These are phyloP conservation scores for Fusarium nurragi DNA, from an alignment of 2,329 filamentous ascomycete species.

Conservation along the genomic window DNA sequence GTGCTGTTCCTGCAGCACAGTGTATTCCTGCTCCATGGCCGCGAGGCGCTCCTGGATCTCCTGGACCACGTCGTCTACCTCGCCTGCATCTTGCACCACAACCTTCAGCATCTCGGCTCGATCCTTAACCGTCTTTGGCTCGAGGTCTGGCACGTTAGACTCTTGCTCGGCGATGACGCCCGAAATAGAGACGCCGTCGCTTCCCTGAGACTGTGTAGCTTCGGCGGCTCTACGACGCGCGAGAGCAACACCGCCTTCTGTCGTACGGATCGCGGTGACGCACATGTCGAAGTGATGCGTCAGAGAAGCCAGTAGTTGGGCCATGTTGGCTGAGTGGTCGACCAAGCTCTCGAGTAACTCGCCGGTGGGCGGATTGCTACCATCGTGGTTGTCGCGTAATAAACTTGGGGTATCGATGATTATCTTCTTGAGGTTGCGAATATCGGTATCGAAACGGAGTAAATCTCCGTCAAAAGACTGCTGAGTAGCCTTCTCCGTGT, in stretches of 20 bases:
- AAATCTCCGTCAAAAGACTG: constrained; percentile 81
- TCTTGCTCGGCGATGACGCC: constrained; percentile 71
- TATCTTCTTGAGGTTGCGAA: constrained; percentile 70
- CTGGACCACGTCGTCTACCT: constrained; percentile 72
- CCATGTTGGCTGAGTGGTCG: constrained; percentile 82
- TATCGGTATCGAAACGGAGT: constrained; percentile 76
- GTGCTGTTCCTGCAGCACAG: constrained; percentile 70
- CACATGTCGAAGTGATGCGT: constrained; percentile 93
- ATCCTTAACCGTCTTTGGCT: constrained; percentile 79
- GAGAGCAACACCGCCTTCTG: constrained; percentile 78
- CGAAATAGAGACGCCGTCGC: constrained; percentile 68
- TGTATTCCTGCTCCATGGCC: constrained; percentile 79
- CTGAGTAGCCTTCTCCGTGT: constrained; percentile 63
- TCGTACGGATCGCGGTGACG: constrained; percentile 89
- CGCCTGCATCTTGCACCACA: constrained; percentile 74
- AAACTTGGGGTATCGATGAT: constrained; percentile 56
- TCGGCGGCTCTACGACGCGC: constrained; percentile 76
- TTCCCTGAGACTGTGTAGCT: constrained; percentile 59
- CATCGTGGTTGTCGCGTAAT: constrained; percentile 49
- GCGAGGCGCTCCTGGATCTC: constrained; percentile 79
- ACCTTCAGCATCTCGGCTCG: constrained; percentile 85
- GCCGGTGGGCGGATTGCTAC: constrained; percentile 53
- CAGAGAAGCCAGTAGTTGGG: constrained; percentile 79
- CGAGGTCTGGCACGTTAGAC: constrained; percentile 61
- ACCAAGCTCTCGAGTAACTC: constrained; percentile 71